Evolutionary conservation across 1,284 basidiomycete genomes (phyloP).

Genomic region (Melampsora americana): DNA sequence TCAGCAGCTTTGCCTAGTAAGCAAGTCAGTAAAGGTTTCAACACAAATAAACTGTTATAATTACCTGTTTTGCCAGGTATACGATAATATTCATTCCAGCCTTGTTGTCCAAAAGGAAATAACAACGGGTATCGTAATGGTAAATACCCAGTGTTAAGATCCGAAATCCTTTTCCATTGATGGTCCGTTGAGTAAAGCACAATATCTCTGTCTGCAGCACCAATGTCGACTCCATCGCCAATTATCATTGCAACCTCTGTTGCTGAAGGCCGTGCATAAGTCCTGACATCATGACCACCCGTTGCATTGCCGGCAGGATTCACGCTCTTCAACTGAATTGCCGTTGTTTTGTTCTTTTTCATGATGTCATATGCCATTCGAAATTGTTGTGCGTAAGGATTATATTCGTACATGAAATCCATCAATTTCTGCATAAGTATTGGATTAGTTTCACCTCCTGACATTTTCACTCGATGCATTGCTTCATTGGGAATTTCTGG

Average conservation of each 20-base stretch:
- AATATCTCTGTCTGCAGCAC: not conserved
- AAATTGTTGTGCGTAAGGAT: not conserved
- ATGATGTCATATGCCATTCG: not conserved
- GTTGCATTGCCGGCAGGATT: no score
- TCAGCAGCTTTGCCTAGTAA: not conserved
- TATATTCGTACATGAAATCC: not conserved
- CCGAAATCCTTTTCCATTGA: not conserved
- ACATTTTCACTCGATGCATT: not conserved
- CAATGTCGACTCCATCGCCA: not conserved
- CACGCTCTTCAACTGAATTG: no score
- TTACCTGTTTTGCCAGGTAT: not conserved
- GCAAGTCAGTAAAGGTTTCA: not conserved
- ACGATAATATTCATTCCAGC: not conserved
- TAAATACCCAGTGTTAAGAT: not conserved
- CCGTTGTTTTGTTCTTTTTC: not conserved
- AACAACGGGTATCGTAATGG: constrained; percentile 7
- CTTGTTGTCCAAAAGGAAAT: constrained; percentile 3
- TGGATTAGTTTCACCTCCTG: not conserved
- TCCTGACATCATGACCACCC: not conserved
- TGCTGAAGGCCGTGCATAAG: not conserved
- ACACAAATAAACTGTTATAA: not conserved
- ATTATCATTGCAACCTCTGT: not conserved
- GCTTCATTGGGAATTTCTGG: not conserved
- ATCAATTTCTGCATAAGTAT: not conserved
- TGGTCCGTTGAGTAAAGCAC: not conserved